Base-by-base conservation (phyloP, 139 green algal species). In the Spirogloea muscicola region DNA sequence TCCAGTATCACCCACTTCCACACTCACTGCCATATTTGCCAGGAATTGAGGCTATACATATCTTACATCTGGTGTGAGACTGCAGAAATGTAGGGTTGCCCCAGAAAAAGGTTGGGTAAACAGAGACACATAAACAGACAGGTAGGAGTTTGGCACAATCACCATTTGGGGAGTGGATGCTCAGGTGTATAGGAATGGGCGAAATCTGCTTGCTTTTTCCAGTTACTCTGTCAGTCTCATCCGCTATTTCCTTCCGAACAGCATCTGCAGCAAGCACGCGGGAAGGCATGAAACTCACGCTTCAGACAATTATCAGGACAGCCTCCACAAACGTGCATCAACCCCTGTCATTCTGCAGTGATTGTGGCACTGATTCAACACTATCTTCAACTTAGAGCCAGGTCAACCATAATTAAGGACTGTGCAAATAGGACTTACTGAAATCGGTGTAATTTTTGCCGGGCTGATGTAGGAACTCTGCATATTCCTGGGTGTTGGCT, bases 151-250 rank as follows among this genome's bases (percentile, higher is more conserved):
- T 10, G 52, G 33, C 13, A 62, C 21, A 62, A 62, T n/a, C 21
- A 79, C 71, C 71, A 49, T 94, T 80, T 2, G 90, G 88, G 0
- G 90, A 96, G 57, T 90, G 88, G 27, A 98, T 88, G 31, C 88
- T 93, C 37, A 98, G 87, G 80, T 94, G 92, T 63, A 98, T 98
- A 55, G 93, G 91, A 58, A 96, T 88, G 0, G 93, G 89, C 16
- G 91, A 94, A 9, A 98, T 94, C 34, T 86, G 85, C 31, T 89
- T 93, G 49, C 80, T 81, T 25, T 85, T 88, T 13, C 84, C 70
- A 9, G 95, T 87, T 63, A 90, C 84, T 4, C 93, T 84, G 48
- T 88, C 86, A 10, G 93, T 97, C 85, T 97, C 93, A 40, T 82
- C 88, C 72, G 95, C 91, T 72, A 98, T 96, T 83, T 97, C 93